phyloP scores from a whole-genome alignment of 1,284 basidiomycete genomes.

The Spongispora temasekensis region DNA sequence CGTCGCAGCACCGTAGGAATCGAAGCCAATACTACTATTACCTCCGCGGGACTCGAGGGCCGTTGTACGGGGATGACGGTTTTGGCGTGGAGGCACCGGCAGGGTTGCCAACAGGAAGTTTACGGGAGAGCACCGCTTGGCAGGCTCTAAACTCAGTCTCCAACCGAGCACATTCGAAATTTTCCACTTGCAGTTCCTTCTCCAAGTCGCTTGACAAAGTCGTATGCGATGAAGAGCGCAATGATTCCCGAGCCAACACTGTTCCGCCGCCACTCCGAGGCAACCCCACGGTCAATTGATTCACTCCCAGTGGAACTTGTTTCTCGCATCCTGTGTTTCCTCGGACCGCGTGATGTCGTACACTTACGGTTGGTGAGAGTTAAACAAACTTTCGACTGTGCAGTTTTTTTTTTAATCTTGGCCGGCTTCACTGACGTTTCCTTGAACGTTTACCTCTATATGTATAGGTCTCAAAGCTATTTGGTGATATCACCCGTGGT shows the following conservation, averaged over 20 bases:
- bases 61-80: not conserved
- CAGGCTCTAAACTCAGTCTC: not conserved
- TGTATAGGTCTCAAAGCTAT: conserved; percentile 6
- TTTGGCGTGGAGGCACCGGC: not conserved
- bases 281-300: not conserved
- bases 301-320: conserved; percentile 6
- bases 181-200: not conserved
- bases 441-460: not conserved
- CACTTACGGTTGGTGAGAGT: conserved; percentile 4
- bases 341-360: conserved; percentile 6
- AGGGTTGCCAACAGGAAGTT: too few species aligned
- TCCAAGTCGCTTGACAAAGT: not conserved
- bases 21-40: too few species aligned
- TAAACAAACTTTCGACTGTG: not conserved
- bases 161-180: not conserved
- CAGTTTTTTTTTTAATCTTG: not conserved
- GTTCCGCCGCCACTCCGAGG: not conserved
- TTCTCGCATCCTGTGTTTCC: conserved; percentile 5
- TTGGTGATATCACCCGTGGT: conserved; percentile 2
- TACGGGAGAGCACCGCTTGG: not conserved
- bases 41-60: not conserved
- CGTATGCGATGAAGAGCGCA: not conserved
- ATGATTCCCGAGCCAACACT: not conserved
- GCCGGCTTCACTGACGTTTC: not conserved
- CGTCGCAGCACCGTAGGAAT: too few species aligned